Evolutionary conservation across 2,329 filamentous ascomycete genomes (phyloP).

Genomic region (Beauveria scarabaeidicola): DNA sequence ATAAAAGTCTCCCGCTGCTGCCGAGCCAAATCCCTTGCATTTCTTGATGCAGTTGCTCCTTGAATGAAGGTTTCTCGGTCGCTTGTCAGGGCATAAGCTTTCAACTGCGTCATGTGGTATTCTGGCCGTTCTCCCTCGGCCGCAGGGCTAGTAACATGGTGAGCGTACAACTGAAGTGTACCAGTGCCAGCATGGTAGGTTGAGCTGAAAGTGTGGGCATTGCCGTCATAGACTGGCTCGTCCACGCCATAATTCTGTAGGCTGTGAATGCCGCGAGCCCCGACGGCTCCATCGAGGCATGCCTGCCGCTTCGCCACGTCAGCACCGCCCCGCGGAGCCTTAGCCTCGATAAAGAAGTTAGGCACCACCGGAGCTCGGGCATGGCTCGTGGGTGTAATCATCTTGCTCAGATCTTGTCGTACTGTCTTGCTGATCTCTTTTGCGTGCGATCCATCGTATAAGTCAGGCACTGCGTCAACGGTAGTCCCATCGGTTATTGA

Average conservation of each 20-base stretch:
- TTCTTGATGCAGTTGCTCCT: too few species aligned
- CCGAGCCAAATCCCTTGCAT: too few species aligned
- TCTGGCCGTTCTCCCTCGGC: conserved; percentile 22
- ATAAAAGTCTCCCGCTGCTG: too few species aligned
- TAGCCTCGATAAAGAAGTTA: conserved; percentile 34
- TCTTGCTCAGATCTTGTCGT: not conserved
- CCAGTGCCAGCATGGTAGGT: conserved; percentile 24
- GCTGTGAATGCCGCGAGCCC: conserved; percentile 28
- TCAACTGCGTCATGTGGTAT: conserved; percentile 34
- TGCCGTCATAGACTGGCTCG: conserved; percentile 27
- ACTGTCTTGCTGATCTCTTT: conserved; percentile 19
- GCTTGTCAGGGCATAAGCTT: too few species aligned
- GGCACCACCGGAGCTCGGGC: conserved; percentile 21
- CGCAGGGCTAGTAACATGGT: conserved; percentile 23
- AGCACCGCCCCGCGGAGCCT: conserved; percentile 24
- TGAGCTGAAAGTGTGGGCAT: conserved; percentile 29
- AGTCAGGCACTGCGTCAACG: conserved; percentile 22
- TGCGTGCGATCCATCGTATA: conserved; percentile 23
- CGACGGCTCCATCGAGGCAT: conserved; percentile 28
- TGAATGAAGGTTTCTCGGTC: too few species aligned
- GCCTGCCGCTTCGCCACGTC: conserved; percentile 24
- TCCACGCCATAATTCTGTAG: conserved; percentile 27
- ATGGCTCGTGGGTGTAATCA: not conserved
- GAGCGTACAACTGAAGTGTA: conserved; percentile 27
- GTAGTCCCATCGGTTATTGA: conserved; percentile 25